Base-by-base conservation (phyloP, 805 yeast species). In the Nakazawaea ernobii region DNA sequence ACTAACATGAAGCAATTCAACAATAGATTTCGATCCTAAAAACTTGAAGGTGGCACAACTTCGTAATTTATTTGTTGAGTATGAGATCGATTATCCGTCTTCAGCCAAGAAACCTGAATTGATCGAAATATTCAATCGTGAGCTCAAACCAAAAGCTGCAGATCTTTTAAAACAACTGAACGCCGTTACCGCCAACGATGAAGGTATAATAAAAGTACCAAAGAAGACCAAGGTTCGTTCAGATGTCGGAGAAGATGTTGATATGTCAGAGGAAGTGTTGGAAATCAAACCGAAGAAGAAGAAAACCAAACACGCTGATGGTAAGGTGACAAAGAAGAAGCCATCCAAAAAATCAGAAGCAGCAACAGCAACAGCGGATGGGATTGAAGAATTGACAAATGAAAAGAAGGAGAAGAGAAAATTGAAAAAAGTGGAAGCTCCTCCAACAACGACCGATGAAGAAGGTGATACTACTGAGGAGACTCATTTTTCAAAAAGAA, bases 101-200 rank as follows among this genome's bases (percentile, higher is more conserved):
- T 69, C 74, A 40, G 83, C 90, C 6, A 86, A 82, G 59, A 92
- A 92, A 62, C 65, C 76, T 6, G 80, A 78, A 10, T 70, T 90
- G 49, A 63, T 89, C 1, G 65, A 67, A n/a, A 57, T 84, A n/a
- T 87, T 81, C 63, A 67, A 75, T n/a, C 61, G 68, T 5, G 61
- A 80, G 7, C 66, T 87, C 43, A 67, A 66, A 13, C 80, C 86
- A 2, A 63, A 68, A 9, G 68, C 84, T 2, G 64, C 66, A 0
- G 55, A 63, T 38, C 61, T 77, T 33, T 63, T 77, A 46, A 60
- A 59, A 7, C 59, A 65, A 10, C 59, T 59, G 41, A 50, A 55
- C 13, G 37, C 51, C 17, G 49, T 55, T 3, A 55, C 54, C 49
- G 42, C 61, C 11, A 54, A 55, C 45, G 55, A 59, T 27, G 46